Evolutionary conservation across 164 flowering plant species (phyloP), one percentile per base, ranked within the genome.

Genomic region (Echeveria elegans): DNA sequence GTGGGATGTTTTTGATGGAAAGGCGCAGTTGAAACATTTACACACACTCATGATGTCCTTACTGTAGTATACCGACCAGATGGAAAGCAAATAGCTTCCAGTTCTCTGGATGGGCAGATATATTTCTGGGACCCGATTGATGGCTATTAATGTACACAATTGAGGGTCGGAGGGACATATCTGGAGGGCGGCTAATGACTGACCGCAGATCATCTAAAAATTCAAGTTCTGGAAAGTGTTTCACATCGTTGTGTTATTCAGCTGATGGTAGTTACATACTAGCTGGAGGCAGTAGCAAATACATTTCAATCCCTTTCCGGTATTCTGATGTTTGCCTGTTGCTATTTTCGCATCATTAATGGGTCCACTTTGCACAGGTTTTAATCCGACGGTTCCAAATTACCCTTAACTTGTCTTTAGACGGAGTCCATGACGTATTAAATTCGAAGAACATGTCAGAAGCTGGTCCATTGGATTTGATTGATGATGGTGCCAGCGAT

Each of bases 201-300:
- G 99, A 95, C 74, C 92, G 99, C 28, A 82, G 96, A 73, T 80
- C 99, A 40, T 93, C 97, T 30, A 94, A 92, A 67, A 92, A 87
- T 70, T 95, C 97, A 68, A 88, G 79, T 77, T 81, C 91, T 1
- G 97, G 97, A 43, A 95, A 95, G 75, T 90, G 71, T 81, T 95
- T 95, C 79, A 92, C 97, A 62, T 89, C 82, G 45, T 80, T 95
- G 67, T 89, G 91, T 71, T 95, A 92, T 70, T 89, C 97, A 66
- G 97, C 97, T 72, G 99, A 95, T 77, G 99, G 99, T 45, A 89
- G 85, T 76, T 95, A 89, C 75, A 89, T 95, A 73, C 81, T 95
- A 73, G 99, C 97, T 69, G 99, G 88, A 12, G 97, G 99, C 65
- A 87, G 76, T 72, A 95, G 99, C 81, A 95, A 86, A 78, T 92